Evolutionary conservation across 768 basidiomycete genomes (phyloP), one percentile per base, ranked within the genome.

Genomic region (Termitomyces heimii): DNA sequence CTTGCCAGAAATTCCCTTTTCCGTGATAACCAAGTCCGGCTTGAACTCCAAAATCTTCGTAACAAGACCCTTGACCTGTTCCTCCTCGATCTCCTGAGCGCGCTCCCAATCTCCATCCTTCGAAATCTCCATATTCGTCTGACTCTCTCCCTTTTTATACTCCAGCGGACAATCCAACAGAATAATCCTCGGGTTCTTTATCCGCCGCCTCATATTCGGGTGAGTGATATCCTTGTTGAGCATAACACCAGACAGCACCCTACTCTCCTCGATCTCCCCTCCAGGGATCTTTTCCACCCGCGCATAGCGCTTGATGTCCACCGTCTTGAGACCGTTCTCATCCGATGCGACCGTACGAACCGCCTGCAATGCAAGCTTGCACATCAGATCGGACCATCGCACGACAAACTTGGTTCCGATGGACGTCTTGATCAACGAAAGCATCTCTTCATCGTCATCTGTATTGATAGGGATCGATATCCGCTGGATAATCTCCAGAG

Each of bases 141-240:
- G 97, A 56, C 82, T 85, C 77, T 98, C 97, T 28, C 96, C 96
- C 79, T 98, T 98, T 77, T 98, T 99, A 77, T 99, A 98, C 75
- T 98, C 96, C 56, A 98, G 74, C 10, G 95, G 94, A 70, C 95
- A 98, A 70, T 97, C 94, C 40, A 98, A 75, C 40, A 98, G 73
- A 24, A 98, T 75, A 49, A 99, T 89, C 13, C 95, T 75, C 3
- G 96, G 97, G 62, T 92, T 90, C 59, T 78, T 82, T 70, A 98
- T 98, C 62, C 93, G 78, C 56, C 97, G 72, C 54, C 96, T 78
- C 97, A 98, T 99, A 63, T 91, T 86, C 10, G 97, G 95, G 72
- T 98, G 97, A 0, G 94, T 97, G 65, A 99, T 90, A 69, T 98
- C 97, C 79, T 99, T 98, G 83, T 98, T 99, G 65, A 98, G 72